These are phyloP conservation scores for Tetrahymena thermophila DNA, from an alignment of 73 alveolate species.

Conservation along the genomic window DNA sequence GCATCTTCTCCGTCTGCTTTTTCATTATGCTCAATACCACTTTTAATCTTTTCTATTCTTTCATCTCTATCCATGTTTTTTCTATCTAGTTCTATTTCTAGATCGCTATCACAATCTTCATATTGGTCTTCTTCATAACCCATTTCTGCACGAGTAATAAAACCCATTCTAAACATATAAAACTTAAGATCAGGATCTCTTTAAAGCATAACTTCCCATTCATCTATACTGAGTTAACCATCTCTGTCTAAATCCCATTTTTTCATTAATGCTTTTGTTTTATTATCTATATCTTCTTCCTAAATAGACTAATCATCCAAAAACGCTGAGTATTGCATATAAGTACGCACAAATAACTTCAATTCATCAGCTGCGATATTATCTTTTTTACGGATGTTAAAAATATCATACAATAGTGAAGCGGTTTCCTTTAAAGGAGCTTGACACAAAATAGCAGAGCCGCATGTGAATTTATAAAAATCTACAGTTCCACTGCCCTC, in stretches of 20 bases:
- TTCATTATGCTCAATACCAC: conserved; percentile 33
- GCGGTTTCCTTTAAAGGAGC: conserved; percentile 34
- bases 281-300: conserved; percentile 12
- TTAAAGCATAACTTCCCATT: conserved; percentile 3
- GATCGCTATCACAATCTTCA: conserved; percentile 34
- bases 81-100: conserved; percentile 41
- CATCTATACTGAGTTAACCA: conserved; percentile 14
- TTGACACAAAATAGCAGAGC: conserved; percentile 12
- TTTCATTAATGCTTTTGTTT: background rate
- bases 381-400: conserved; percentile 5
- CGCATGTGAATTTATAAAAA: background rate
- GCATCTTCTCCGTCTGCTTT: conserved; percentile 19
- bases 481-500: background rate
- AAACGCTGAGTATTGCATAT: background rate
- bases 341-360: background rate
- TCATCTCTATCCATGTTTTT: conserved; percentile 38
- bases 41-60: conserved; percentile 40
- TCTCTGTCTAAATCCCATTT: conserved; percentile 48
- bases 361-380: conserved; percentile 13
- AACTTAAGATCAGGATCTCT: conserved; percentile 34
- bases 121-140: conserved; percentile 26
- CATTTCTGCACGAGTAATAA: conserved; percentile 32
- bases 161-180: conserved; percentile 12
- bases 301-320: conserved; percentile 8
- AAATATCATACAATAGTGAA: background rate